Evolutionary conservation across 306 rosid genomes (phyloP).

Genomic region (Mimosa pudica): DNA sequence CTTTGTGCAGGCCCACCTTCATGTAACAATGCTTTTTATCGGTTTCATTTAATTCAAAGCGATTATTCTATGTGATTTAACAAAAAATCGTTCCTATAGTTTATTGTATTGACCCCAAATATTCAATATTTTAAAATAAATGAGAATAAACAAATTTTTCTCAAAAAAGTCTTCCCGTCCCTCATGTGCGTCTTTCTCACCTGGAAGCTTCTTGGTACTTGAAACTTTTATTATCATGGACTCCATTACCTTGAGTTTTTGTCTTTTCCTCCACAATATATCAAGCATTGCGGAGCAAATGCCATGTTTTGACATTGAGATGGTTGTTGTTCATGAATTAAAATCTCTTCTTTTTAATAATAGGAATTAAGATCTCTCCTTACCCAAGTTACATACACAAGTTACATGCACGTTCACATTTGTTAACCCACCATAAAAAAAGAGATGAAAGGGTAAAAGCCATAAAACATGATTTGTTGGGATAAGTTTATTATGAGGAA

Average conservation of each 20-base stretch:
- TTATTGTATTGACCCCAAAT: no score
- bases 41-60: no score
- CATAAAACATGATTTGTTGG: neutral
- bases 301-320: neutral
- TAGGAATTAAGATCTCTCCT: neutral
- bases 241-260: neutral
- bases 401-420: neutral
- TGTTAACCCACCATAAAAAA: neutral
- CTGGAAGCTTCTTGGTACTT: neutral
- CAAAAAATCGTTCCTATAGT: no score
- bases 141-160: no score
- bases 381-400: no score
- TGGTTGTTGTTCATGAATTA: neutral
- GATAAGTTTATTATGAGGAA: neutral
- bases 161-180: no score
- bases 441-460: neutral
- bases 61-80: no score
- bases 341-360: no score
- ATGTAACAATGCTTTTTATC: no score
- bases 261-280: neutral
- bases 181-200: neutral
- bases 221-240: neutral
- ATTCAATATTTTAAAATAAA: no score
- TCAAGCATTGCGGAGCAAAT: neutral
- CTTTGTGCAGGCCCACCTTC: no score